Base-by-base conservation (phyloP, 1,284 basidiomycete species). In the Pyrrhoderma noxium region DNA sequence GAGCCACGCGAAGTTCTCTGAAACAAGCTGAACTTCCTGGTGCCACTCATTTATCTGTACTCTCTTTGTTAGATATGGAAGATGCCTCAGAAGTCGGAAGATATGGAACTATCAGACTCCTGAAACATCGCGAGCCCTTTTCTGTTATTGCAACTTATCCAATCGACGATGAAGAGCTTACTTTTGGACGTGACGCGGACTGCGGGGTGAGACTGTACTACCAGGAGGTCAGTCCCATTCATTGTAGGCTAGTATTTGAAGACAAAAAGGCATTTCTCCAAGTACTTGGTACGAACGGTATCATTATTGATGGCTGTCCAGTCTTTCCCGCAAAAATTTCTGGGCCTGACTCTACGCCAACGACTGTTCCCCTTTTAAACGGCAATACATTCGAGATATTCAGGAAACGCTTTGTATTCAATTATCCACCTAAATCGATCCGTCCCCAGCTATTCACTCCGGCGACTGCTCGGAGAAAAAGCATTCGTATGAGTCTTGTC, bases 161-260 rank as follows among this genome's bases (percentile, higher is more conserved):
- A 9, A 79, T 88, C 59, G 84, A 88, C 66, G 72, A 78, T 3
- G 73, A 79, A 22, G 70, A 75, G 47, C 67, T 85, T 46, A 82
- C 82, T 0, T 80, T 87, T 64, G 84, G 85, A 39, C 72, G 80
- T 54, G 78, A 79, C 60, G 70, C 72, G 1, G 64, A 65, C 2
- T 86, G 84, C 61, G 75, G 76, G 56, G 76, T 88, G 21, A 68
- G 85, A 44, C 65, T 88, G 41, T 86, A 85, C 61, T 87, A 86
- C 60, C 67, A 72, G 1, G 70, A 75, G 44, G 76, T 87, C 37
- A 78, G 75, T 50, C 66, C 72, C 1, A 52, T 84, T 1, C 84
- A 87, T 59, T 82, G 80, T 53, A 82, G 77, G 59, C 71, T 85
- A 38, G 65, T 79, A n/a, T 85, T 86, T 53, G 70, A 79, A 54